Evolutionary conservation across 352 stramenopile genomes (phyloP), one percentile per base, ranked within the genome.

Genomic region (Pythium chondricola): DNA sequence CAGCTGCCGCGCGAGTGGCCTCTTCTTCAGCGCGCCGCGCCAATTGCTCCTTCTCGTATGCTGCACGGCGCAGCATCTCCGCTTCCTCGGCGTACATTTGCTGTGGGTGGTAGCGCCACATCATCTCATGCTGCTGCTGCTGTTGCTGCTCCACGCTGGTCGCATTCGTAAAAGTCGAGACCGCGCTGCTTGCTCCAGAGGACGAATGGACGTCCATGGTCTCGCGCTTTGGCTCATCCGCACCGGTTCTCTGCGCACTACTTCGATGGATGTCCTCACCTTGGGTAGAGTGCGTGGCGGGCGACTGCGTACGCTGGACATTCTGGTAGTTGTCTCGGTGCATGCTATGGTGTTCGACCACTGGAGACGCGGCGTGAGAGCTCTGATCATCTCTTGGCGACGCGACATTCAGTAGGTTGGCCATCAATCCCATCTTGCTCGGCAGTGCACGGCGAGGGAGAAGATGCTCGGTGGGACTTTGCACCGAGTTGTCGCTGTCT

Each of bases 11-110:
- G 22, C 78, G 66, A 21, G 78, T 73, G 10, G 83, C 83, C 32
- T 94, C 83, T 67, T 94, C 83, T 49, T 94, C 81, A 3, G 83
- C 83, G 8, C 72, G 72, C 35, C 84, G 71, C 41, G 81, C 76
- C 9, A 82, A 43, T 22, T 66, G 58, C 22, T 85, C 71, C 41
- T 85, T 85, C 43, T 85, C 74, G 48, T 75, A 67, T 20, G 71
- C 74, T 10, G 64, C 67, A 26, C 74, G 67, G 9, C 76, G 71
- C 10, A 93, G 46, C 37, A 90, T 56, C 55, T 93, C 77, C 1
- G 79, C 75, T 41, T 83, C 71, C 58, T 94, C 80, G 58, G 88
- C 75, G 35, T 76, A 88, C 29, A 84, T 75, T 33, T 33, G 29
- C 16, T 85, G 76, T n/a, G 80, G 64, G 43, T 83, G 74, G 20